phyloP scores from a whole-genome alignment of 441 rosid species.

The Lepidium campestre region DNA sequence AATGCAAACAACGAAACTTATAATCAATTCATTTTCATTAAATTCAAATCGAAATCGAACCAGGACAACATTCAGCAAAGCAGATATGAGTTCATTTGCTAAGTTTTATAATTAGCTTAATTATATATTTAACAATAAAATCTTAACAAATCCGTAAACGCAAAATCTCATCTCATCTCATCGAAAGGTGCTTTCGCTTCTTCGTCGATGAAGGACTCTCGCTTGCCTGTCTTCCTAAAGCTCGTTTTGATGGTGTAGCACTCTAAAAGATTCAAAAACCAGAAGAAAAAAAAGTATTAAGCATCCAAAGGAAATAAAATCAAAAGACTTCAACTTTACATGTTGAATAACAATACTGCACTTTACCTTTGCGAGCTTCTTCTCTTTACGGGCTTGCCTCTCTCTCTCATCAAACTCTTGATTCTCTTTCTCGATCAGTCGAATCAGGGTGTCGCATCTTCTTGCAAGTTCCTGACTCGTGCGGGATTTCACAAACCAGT shows the following conservation, averaged over 20 bases:
- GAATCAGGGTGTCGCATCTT: slow-evolving; percentile 94
- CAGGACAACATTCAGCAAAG: slow-evolving; percentile 8
- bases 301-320: neutral
- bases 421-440: slow-evolving; percentile 96
- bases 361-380: slow-evolving; percentile 91
- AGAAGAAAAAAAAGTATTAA: neutral
- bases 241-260: slow-evolving; percentile 81
- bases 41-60: neutral
- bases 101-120: neutral
- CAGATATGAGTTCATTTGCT: neutral
- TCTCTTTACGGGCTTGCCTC: slow-evolving; percentile 97
- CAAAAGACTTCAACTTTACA: neutral
- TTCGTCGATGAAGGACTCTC: slow-evolving; percentile 66
- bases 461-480: slow-evolving; percentile 96
- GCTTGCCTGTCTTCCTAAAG: slow-evolving; percentile 55
- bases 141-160: neutral
- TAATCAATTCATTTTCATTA: neutral
- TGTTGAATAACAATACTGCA: neutral
- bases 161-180: slow-evolving; percentile 33
- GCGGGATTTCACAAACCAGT: slow-evolving; percentile 99
- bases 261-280: slow-evolving; percentile 33
- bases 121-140: neutral
- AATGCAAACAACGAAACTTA: neutral
- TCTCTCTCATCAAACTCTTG: slow-evolving; percentile 97
- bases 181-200: slow-evolving; percentile 76